These are phyloP conservation scores for Pseudogymnoascus verrucosus DNA, from an alignment of 2,329 filamentous ascomycete genomes.

Conservation along the genomic window DNA sequence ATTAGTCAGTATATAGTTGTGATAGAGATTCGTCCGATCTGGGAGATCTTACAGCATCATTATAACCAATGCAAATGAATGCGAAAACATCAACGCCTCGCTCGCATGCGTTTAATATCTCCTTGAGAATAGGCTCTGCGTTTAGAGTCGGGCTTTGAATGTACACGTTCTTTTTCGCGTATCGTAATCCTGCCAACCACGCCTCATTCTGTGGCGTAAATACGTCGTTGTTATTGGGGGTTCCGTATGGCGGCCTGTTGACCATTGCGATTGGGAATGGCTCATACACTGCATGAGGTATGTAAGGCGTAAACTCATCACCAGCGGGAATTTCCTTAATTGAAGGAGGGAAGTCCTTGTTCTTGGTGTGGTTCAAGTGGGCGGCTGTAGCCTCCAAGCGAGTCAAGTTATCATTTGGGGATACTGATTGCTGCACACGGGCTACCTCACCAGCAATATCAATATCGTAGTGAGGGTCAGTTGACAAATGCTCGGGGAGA, in stretches of 20 bases:
- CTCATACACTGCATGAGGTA: slow-evolving; percentile 43
- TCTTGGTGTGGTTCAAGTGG: slow-evolving; percentile 57
- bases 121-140: slow-evolving; percentile 56
- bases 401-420: slow-evolving; percentile 42
- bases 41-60: slow-evolving; percentile 47
- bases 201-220: slow-evolving; percentile 67
- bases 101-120: slow-evolving; percentile 55
- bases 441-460: slow-evolving; percentile 53
- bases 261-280: slow-evolving; percentile 66
- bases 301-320: slow-evolving; percentile 59
- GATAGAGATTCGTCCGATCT: background rate
- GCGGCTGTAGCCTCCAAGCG: slow-evolving; percentile 51
- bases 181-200: slow-evolving; percentile 60
- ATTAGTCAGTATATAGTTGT: slow-evolving; percentile 1
- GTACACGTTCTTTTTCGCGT: slow-evolving; percentile 58
- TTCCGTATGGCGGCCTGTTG: slow-evolving; percentile 59
- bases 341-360: slow-evolving; percentile 43
- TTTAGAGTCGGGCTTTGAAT: slow-evolving; percentile 75
- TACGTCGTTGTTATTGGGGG: slow-evolving; percentile 50
- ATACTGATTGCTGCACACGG: slow-evolving; percentile 51
- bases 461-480: slow-evolving; percentile 55
- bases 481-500: slow-evolving; percentile 48
- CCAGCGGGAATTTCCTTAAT: slow-evolving; percentile 41
- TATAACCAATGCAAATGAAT: slow-evolving; percentile 72
- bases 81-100: slow-evolving; percentile 60